phyloP scores from a whole-genome alignment of 805 yeast genomes.

The Ogataea dorogensis region DNA sequence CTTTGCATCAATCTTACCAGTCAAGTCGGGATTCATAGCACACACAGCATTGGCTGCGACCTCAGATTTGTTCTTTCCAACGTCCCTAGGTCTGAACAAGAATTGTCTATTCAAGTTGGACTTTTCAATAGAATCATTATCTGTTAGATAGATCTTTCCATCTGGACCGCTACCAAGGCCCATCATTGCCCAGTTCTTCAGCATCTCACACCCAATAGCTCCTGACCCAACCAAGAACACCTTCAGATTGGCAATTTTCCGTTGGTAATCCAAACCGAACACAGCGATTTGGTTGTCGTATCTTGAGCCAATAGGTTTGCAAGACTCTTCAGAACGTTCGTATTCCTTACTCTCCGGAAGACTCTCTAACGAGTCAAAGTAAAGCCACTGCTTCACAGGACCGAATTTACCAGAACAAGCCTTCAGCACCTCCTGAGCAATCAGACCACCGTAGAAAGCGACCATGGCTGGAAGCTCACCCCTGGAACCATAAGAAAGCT shows the following conservation, averaged over 20 bases:
- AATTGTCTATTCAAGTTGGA: conserved; percentile 96
- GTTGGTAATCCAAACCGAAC: conserved; percentile 78
- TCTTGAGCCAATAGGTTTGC: conserved; percentile 74
- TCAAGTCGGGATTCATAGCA: conserved; percentile 81
- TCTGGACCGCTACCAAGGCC: conserved; percentile 91
- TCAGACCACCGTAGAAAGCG: conserved; percentile 90
- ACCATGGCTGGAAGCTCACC: conserved; percentile 91
- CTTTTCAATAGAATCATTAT: conserved; percentile 92
- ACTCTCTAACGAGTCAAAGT: conserved; percentile 92
- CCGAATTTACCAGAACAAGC: conserved; percentile 93
- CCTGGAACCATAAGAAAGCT: conserved; percentile 77
- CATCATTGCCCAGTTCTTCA: conserved; percentile 96
- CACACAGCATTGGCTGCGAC: conserved; percentile 84
- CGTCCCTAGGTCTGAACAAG: conserved; percentile 90
- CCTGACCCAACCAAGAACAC: conserved; percentile 96
- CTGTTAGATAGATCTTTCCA: conserved; percentile 84
- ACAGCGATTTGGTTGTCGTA: conserved; percentile 97
- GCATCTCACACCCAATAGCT: conserved; percentile 98
- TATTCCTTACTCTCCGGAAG: conserved; percentile 60
- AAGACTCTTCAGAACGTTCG: conserved; percentile 67
- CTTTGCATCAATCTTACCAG: conserved; percentile 70
- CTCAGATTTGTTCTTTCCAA: conserved; percentile 86
- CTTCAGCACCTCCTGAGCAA: conserved; percentile 95
- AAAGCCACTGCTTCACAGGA: conserved; percentile 90
- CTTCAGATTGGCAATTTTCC: conserved; percentile 67